Percentiles rank a stretch among this genome's conserved stretches.
Evolutionary conservation across 768 basidiomycete species (phyloP).

Genomic region (Holtermannia corniformis): DNA sequence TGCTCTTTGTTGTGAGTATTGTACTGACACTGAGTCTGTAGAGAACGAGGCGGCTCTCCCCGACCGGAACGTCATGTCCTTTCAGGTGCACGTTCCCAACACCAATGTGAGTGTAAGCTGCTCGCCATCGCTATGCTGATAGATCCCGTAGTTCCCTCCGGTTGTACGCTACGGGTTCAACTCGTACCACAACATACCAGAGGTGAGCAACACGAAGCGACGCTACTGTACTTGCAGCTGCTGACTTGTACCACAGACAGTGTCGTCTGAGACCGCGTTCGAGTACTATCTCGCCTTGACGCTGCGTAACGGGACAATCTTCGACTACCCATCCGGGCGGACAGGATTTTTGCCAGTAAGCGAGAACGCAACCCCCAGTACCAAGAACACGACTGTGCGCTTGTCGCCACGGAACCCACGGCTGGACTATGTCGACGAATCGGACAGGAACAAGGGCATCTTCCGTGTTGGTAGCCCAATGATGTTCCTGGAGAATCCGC

Average conservation of each 20-base stretch:
- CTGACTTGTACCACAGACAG: no score
- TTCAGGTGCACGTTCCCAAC: constrained; percentile 15
- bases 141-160: constrained; percentile 15
- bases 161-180: constrained; percentile 4
- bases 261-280: constrained; percentile 10
- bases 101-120: constrained; percentile 19
- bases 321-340: constrained; percentile 18
- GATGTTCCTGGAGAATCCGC: no score
- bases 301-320: constrained; percentile 11
- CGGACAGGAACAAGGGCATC: no score
- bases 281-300: constrained; percentile 13
- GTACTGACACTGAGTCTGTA: not conserved
- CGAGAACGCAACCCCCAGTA: no score
- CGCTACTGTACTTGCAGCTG: no score
- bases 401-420: not conserved
- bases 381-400: no score
- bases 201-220: no score
- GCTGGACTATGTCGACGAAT: not conserved
- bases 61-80: constrained; percentile 8
- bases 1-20: not conserved
- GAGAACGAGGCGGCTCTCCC: not conserved
- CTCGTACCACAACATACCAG: no score
- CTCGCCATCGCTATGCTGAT: not conserved
- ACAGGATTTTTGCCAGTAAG: constrained; percentile 9
- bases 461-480: no score